Base-by-base conservation (phyloP, 1,139 yeast genomes). In the Nakaseomyces sp. region DNA sequence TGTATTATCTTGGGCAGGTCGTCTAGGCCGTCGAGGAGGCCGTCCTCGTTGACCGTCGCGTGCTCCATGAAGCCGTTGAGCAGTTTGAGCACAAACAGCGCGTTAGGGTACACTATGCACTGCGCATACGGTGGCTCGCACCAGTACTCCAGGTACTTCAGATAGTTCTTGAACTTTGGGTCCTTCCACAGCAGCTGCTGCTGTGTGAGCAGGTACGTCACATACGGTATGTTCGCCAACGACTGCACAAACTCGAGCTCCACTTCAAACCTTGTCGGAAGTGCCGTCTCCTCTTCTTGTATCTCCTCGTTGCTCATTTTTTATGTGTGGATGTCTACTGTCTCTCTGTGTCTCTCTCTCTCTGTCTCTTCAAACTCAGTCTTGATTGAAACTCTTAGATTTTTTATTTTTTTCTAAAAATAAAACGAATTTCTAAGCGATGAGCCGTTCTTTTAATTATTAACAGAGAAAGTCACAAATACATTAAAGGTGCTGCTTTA, bases 181-280 rank as follows among this genome's bases (percentile, higher is more conserved):
- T 56, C 60, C 67, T 69, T 41, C 72, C 74, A 57, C 73, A 79
- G 43, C 40, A 48, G 53, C 39, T 56, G 57, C 33, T 58, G 60
- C 70, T 73, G 47, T 72, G 69, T 56, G 69, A 76, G 47, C n/a
- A 82, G 65, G 55, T 76, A 81, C 49, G 79, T 77, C 44, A 82
- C 67, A 56, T 82, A 82, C 52, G 79, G 89, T 44, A 81, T 72
- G 56, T 82, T 82, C 15, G 86, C 77, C 30, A 82, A 65, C n/a
- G 89, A 79, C 61, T 82, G 91, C 3, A 82, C 85, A 61, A 82
- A 82, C 67, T 81, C 89, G 36, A 81, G 67, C 54, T 81, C 89
- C 13, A 81, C 76, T 56, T 78, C 91, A 80, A 86, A 81, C 51
- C 88, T 62, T 3, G 83, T 77, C 7, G 91, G 89, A 13, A 57